Evolutionary conservation across 768 basidiomycete species (phyloP), one percentile per base, ranked within the genome.

Genomic region (Kwoniella sp.): DNA sequence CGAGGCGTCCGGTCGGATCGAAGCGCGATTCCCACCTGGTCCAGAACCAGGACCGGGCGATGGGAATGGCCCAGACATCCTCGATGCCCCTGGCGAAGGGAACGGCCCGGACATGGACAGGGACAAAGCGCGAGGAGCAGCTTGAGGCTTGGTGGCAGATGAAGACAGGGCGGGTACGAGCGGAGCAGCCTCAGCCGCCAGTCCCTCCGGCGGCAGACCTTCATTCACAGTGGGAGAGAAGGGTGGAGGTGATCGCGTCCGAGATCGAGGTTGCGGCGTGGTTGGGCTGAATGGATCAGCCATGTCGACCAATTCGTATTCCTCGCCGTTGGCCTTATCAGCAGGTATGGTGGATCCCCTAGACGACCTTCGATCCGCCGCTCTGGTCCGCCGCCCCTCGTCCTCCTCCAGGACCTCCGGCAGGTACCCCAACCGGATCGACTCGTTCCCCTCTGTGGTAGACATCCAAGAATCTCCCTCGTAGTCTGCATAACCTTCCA

Each of bases 381-480:
- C 41, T 46, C 60, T 17, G 20, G 47, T 49, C 47, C 36, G 44
- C 25, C 50, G 28, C 12, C 31, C 55, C 34, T 53, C 65, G 39
- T 59, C 59, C 36, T 61, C 65, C 6, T 56, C 59, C 6, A 53
- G 53, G 22, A 53, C 46, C 53, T 66, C 67, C 9, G 64, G 64
- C 23, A 66, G 12, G 40, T 69, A 63, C 12, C 62, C 64, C 17
- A 69, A 51, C 26, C 60, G 27, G 10, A 63, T 62, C 11, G 59
- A 62, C 36, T 70, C 65, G 17, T 46, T 56, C 2, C 57, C 62
- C 38, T 63, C 68, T 2, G 57, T 62, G 3, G 56, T 59, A 8
- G 48, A 48, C 51, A 57, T 37, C 72, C 69, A 71, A 6, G 66
- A 66, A 57, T 73, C 72, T 8, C 56, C 67, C 43, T 73, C 72